Evolutionary conservation across 805 yeast species (phyloP).

Genomic region (Wickerhamiella allomyrinae): DNA sequence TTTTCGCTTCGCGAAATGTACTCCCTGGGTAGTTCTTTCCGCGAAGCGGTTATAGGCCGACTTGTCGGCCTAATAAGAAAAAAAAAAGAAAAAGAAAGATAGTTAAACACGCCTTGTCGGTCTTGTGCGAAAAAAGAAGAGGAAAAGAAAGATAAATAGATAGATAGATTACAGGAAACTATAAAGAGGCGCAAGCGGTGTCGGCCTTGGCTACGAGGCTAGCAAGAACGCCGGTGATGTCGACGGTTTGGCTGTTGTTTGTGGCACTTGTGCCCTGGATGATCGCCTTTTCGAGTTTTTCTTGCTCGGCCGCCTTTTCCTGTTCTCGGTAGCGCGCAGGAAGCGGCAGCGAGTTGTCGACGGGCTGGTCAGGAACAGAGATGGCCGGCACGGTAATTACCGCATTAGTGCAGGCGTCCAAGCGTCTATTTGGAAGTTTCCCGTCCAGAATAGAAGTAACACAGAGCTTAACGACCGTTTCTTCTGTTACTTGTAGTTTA

Average conservation of each 20-base stretch:
- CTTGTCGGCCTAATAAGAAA: too few relatives aligned
- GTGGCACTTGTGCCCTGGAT: background rate
- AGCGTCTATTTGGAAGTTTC: conserved; percentile 17
- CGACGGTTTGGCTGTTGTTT: background rate
- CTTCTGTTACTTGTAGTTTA: conserved; percentile 12
- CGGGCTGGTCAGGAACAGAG: background rate
- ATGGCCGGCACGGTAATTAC: background rate
- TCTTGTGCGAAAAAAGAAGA: too few relatives aligned
- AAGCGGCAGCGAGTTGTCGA: background rate
- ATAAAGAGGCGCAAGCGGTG: too few relatives aligned
- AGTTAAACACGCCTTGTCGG: too few relatives aligned
- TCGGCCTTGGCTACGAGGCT: too few relatives aligned
- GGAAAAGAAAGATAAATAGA: too few relatives aligned
- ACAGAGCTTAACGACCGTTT: conserved; percentile 15
- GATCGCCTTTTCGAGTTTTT: background rate
- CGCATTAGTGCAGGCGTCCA: conserved; percentile 15
- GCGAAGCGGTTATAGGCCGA: too few relatives aligned
- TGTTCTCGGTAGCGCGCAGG: background rate
- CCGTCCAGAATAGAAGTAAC: conserved; percentile 21
- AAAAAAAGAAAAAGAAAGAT: too few relatives aligned
- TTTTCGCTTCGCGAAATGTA: too few relatives aligned
- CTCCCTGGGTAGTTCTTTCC: too few relatives aligned
- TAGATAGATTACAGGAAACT: too few relatives aligned
- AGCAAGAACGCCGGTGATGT: background rate
- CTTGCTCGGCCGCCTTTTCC: background rate